A percentile compares a stretch with the other conserved stretches of the same genome.
Conservation (phyloP, 805 yeast species). For the Metschnikowia lachancei region DNA sequence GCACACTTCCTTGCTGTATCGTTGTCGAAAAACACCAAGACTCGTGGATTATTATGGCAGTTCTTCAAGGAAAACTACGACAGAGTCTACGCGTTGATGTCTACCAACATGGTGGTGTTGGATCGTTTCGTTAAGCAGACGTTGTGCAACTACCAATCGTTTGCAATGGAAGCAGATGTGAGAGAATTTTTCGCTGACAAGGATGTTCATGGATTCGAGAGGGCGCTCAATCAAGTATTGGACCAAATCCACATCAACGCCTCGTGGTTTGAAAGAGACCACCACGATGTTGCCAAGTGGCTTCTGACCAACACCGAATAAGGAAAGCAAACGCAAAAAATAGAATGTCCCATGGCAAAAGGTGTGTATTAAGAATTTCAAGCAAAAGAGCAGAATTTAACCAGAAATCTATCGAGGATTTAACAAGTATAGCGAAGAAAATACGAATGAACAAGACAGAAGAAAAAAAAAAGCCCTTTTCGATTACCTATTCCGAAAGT, state of each 20-base stretch:
- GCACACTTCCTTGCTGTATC: constrained; percentile 49
- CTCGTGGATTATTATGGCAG: constrained; percentile 47
- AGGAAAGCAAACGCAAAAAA: no score
- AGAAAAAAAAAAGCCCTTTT: not conserved
- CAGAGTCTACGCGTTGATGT: constrained; percentile 41
- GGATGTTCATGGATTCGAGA: constrained; percentile 54
- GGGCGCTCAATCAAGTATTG: constrained; percentile 51
- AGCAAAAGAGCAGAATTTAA: no score
- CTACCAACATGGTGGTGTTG: constrained; percentile 49
- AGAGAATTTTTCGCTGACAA: constrained; percentile 43
- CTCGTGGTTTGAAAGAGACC: constrained; percentile 51
- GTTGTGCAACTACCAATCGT: constrained; percentile 32
- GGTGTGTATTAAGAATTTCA: no score
- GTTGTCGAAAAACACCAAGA: constrained; percentile 45
- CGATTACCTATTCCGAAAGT: not conserved
- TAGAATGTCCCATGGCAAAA: not conserved
- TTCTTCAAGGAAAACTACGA: constrained; percentile 50
- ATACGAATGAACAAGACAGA: no score
- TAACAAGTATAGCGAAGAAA: no score
- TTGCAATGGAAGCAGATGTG: constrained; percentile 28
- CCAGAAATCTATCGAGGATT: no score
- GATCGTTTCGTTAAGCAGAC: constrained; percentile 46
- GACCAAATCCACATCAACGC: constrained; percentile 52
- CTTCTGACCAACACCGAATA: constrained; percentile 22
- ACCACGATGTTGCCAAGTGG: constrained; percentile 43